A percentile compares a stretch with the other conserved stretches of the same genome.
phyloP scores from a whole-genome alignment of 768 basidiomycete species.

The Agaricus subrufescens region DNA sequence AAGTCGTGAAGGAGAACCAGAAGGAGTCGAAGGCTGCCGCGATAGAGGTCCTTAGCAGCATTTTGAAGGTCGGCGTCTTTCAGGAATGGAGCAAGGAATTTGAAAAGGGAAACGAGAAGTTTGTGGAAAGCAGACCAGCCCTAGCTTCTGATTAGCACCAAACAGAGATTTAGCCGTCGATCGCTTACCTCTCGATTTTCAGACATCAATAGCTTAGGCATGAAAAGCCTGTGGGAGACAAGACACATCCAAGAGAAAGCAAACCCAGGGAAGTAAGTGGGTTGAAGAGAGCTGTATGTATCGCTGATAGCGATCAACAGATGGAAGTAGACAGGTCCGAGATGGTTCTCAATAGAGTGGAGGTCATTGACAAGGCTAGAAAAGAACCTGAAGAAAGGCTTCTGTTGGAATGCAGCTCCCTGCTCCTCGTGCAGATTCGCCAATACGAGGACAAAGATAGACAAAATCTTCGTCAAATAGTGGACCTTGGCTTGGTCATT shows the following conservation, averaged over 20 bases:
- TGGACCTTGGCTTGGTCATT: slow-evolving; percentile 95
- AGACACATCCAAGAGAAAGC: slow-evolving; percentile 98
- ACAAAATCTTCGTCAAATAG: slow-evolving; percentile 94
- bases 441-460: slow-evolving; percentile 93
- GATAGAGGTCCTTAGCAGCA: slow-evolving; percentile 83
- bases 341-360: slow-evolving; percentile 75
- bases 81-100: slow-evolving; percentile 90
- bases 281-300: slow-evolving; percentile 93
- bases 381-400: slow-evolving; percentile 98
- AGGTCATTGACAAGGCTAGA: slow-evolving; percentile 93
- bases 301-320: slow-evolving; percentile 87
- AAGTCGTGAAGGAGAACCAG: slow-evolving; percentile 97
- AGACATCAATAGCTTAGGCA: slow-evolving; percentile 88
- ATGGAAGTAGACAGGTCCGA: slow-evolving; percentile 89
- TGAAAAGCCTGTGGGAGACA: slow-evolving; percentile 93
- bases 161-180: neutral
- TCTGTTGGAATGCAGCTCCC: slow-evolving; percentile 87
- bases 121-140: slow-evolving; percentile 98
- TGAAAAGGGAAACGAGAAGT: slow-evolving; percentile 87
- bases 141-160: slow-evolving; percentile 27
- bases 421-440: slow-evolving; percentile 95
- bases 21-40: slow-evolving; percentile 84
- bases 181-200: slow-evolving; percentile 77
- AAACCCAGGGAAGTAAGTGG: slow-evolving; percentile 95
- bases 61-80: slow-evolving; percentile 74